These are phyloP conservation scores for Calonectria pauciramosa DNA, from an alignment of 2,329 filamentous ascomycete genomes.

Conservation along the genomic window DNA sequence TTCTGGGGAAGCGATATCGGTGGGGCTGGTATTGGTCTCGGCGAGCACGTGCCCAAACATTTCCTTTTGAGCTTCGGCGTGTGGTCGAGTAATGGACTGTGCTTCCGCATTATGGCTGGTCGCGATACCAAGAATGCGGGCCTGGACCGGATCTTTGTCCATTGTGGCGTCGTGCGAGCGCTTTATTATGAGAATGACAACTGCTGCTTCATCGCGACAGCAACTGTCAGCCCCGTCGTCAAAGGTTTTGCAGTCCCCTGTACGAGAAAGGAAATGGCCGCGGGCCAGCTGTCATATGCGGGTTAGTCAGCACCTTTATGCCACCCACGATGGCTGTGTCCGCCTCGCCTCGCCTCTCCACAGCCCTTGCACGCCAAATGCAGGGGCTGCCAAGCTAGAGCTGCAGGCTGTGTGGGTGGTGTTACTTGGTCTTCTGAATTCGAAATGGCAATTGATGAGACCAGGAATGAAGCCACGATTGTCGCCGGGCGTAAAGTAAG, in stretches of 20 bases:
- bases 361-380: constrained; percentile 78
- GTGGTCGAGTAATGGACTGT: constrained; percentile 79
- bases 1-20: too few relatives aligned
- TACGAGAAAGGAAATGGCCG: constrained; percentile 73
- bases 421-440: constrained; percentile 79
- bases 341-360: constrained; percentile 79
- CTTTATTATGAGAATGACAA: constrained; percentile 64
- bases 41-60: too few relatives aligned
- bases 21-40: constrained; percentile 50
- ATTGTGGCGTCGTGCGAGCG: constrained; percentile 58
- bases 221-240: constrained; percentile 74
- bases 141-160: constrained; percentile 77
- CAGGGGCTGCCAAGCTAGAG: constrained; percentile 79
- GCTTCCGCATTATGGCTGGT: constrained; percentile 82
- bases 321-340: constrained; percentile 87
- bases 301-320: constrained; percentile 76
- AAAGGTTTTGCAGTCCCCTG: constrained; percentile 56
- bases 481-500: constrained; percentile 63
- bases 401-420: constrained; percentile 84
- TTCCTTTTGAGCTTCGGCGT: constrained; percentile 74
- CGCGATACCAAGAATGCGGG: constrained; percentile 71
- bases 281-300: constrained; percentile 74
- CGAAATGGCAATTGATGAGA: constrained; percentile 83
- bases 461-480: constrained; percentile 65
- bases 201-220: constrained; percentile 66